phyloP scores from a whole-genome alignment of 805 yeast species.

The Kuraishia molischiana region DNA sequence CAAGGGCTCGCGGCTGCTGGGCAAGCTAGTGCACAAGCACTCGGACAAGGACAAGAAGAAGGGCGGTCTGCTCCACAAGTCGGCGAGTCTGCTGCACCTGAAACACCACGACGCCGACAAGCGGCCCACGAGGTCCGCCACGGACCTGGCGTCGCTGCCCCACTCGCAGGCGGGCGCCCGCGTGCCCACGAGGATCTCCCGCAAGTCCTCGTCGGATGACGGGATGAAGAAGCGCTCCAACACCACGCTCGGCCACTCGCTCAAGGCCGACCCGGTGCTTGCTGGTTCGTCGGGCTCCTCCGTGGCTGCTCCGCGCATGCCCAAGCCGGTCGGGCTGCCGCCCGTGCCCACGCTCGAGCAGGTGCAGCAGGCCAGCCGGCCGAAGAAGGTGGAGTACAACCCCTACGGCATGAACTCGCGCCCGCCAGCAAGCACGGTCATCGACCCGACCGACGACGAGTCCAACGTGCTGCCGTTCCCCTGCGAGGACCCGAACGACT shows the following conservation, averaged over 20 bases:
- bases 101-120: neutral
- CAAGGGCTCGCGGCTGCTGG: neutral
- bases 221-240: neutral
- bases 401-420: constrained; percentile 49
- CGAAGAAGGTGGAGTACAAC: constrained; percentile 42
- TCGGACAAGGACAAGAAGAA: neutral
- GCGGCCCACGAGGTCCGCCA: neutral
- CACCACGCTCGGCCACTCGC: neutral
- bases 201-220: too few relatives aligned
- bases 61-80: neutral
- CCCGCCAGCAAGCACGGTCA: constrained; percentile 9
- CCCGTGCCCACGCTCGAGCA: neutral
- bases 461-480: constrained; percentile 53
- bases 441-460: constrained; percentile 27
- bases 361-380: constrained; percentile 1
- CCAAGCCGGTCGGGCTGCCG: neutral
- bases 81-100: neutral
- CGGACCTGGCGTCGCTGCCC: too few relatives aligned
- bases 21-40: neutral
- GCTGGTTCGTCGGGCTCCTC: neutral
- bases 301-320: neutral
- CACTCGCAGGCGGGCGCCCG: too few relatives aligned
- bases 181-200: too few relatives aligned
- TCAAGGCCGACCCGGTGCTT: neutral
- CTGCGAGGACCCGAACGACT: constrained; percentile 59